Percentiles rank a stretch among this genome's conserved stretches.
Conservation (phyloP, 768 basidiomycete genomes). For the Russula dissimulans region DNA sequence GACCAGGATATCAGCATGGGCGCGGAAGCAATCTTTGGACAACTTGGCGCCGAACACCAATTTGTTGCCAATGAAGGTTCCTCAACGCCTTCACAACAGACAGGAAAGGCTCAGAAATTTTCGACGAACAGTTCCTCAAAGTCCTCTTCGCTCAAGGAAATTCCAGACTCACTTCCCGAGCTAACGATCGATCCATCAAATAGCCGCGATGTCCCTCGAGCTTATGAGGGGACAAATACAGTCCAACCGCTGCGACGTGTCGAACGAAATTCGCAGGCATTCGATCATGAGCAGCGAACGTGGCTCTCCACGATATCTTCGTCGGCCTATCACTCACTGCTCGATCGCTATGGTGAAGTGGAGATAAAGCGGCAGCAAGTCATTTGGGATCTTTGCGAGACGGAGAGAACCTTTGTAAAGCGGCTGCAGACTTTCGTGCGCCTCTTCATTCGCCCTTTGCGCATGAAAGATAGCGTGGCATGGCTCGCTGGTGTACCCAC, state of each 20-base stretch:
- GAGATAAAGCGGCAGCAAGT: constrained; percentile 59
- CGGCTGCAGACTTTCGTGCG: constrained; percentile 55
- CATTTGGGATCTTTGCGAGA: constrained; percentile 57
- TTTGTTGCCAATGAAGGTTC: neutral
- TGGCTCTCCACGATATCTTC: constrained; percentile 19
- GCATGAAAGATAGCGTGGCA: constrained; percentile 52
- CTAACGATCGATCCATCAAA: neutral
- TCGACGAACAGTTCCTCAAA: neutral
- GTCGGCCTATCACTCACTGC: constrained; percentile 30
- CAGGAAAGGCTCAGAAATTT: neutral
- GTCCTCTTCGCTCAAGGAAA: neutral
- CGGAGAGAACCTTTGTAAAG: constrained; percentile 61
- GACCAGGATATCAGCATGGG: constrained; percentile 6
- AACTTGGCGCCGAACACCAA: constrained; percentile 1
- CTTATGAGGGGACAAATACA: neutral
- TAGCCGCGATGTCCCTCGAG: neutral
- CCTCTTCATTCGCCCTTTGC: constrained; percentile 72
- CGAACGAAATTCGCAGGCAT: neutral
- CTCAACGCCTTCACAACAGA: neutral
- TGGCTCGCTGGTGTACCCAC: constrained; percentile 80
- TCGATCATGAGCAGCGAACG: constrained; percentile 12
- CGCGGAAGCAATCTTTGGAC: constrained; percentile 15
- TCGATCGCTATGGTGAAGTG: constrained; percentile 33
- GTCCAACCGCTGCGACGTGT: neutral
- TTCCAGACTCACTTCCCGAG: neutral